Evolutionary conservation across 192 early-diverging fungal genomes (phyloP).

Genomic region (Cetraspora pellucida): DNA sequence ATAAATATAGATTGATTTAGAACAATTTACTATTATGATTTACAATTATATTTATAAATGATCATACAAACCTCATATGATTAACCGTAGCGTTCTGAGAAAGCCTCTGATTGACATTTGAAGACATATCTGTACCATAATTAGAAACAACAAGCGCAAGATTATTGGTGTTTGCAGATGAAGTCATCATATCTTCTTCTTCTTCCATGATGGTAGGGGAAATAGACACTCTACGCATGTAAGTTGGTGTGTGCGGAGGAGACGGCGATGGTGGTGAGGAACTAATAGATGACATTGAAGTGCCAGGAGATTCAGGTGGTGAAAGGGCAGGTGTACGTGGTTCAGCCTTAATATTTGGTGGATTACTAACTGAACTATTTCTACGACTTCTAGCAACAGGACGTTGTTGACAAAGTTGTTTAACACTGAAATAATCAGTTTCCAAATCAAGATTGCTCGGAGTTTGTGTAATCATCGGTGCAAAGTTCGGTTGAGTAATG

Average conservation of each 20-base stretch:
- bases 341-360: constrained; percentile 11
- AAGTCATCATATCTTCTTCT: constrained; percentile 18
- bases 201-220: constrained; percentile 21
- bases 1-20: not conserved
- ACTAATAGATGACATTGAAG: not conserved
- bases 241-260: not conserved
- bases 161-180: not conserved
- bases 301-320: constrained; percentile 12
- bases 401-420: not conserved
- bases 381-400: not conserved
- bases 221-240: constrained; percentile 5
- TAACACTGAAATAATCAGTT: constrained; percentile 17
- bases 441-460: not conserved
- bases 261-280: constrained; percentile 24
- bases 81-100: not conserved
- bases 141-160: not conserved
- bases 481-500: constrained; percentile 12
- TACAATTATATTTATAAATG: not conserved
- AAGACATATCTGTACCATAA: not conserved
- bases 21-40: not conserved
- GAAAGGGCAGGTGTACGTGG: constrained; percentile 25
- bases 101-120: not conserved
- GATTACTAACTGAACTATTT: constrained; percentile 9
- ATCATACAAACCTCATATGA: constrained; percentile 5
- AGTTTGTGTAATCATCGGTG: not conserved